phyloP scores from a whole-genome alignment of 1,139 yeast species.

The Debaryomyces sp. region DNA sequence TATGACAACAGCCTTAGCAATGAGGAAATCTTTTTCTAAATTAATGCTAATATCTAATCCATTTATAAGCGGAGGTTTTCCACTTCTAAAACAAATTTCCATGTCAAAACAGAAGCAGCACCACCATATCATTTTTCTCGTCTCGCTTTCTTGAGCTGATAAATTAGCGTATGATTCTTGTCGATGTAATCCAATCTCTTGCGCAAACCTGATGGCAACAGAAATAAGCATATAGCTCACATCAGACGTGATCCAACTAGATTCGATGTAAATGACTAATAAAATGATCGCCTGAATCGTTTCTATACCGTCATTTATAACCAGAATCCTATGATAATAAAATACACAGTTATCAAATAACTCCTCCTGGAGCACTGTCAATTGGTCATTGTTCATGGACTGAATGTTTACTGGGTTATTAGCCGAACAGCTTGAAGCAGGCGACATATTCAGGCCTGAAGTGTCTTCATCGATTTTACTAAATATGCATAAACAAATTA shows the following conservation, averaged over 20 bases:
- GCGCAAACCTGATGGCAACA: constrained; percentile 61
- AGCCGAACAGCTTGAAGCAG: constrained; percentile 4
- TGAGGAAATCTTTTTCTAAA: constrained; percentile 12
- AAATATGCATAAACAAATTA: constrained; percentile 30
- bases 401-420: constrained; percentile 8
- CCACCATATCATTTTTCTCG: constrained; percentile 57
- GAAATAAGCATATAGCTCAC: constrained; percentile 48
- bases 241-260: constrained; percentile 44
- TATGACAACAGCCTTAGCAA: neutral
- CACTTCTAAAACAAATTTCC: constrained; percentile 55
- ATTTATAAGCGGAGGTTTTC: constrained; percentile 61
- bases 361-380: constrained; percentile 25
- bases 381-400: constrained; percentile 11
- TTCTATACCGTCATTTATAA: constrained; percentile 52
- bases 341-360: constrained; percentile 42
- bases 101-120: constrained; percentile 55
- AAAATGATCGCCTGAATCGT: constrained; percentile 54
- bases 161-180: constrained; percentile 50
- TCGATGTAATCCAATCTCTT: constrained; percentile 67
- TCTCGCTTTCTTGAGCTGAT: constrained; percentile 35
- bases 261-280: constrained; percentile 48
- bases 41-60: constrained; percentile 48
- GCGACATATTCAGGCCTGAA: constrained; percentile 8
- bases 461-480: constrained; percentile 21
- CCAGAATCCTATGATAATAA: constrained; percentile 50